Conservation (phyloP, 495 filamentous ascomycete species). For the Viridothelium virens region DNA sequence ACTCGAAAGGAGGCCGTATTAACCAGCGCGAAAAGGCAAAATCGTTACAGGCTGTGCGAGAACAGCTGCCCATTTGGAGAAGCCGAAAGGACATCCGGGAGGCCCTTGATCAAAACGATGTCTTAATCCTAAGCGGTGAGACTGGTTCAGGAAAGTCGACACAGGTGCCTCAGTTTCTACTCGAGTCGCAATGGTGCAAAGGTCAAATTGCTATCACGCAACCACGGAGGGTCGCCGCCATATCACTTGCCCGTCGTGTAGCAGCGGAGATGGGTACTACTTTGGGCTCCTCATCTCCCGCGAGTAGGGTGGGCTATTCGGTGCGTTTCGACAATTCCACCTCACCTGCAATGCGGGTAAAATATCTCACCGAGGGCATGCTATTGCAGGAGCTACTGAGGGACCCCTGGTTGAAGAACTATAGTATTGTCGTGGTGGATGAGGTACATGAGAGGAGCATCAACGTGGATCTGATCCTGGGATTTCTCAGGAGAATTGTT, state of each 20-base stretch:
- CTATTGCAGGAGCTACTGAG: constrained; percentile 86
- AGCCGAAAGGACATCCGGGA: constrained; percentile 61
- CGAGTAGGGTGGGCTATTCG: constrained; percentile 79
- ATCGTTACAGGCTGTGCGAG: background rate
- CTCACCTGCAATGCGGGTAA: constrained; percentile 67
- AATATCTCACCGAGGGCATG: constrained; percentile 96
- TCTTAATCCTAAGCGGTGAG: constrained; percentile 82
- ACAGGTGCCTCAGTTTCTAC: constrained; percentile 86
- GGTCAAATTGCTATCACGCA: constrained; percentile 94
- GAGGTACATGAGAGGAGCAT: constrained; percentile 95
- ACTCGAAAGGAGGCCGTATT: background rate
- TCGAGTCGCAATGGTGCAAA: constrained; percentile 70
- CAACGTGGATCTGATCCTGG: constrained; percentile 86
- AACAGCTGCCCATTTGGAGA: constrained; percentile 66
- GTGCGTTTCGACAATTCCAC: constrained; percentile 88
- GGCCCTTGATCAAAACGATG: constrained; percentile 56
- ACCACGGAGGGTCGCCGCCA: constrained; percentile 86
- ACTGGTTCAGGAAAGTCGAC: constrained; percentile 97
- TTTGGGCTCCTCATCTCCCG: constrained; percentile 54
- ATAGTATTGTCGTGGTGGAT: constrained; percentile 87
- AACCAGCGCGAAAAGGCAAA: background rate
- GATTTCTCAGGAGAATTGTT: constrained; percentile 73
- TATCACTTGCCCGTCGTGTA: constrained; percentile 83
- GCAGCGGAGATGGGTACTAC: constrained; percentile 84
- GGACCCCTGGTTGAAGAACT: constrained; percentile 73